A percentile compares a stretch with the other conserved stretches of the same genome.
Evolutionary conservation across 108 stramenopile genomes (phyloP).

Genomic region (Pelagomonas calceolata): DNA sequence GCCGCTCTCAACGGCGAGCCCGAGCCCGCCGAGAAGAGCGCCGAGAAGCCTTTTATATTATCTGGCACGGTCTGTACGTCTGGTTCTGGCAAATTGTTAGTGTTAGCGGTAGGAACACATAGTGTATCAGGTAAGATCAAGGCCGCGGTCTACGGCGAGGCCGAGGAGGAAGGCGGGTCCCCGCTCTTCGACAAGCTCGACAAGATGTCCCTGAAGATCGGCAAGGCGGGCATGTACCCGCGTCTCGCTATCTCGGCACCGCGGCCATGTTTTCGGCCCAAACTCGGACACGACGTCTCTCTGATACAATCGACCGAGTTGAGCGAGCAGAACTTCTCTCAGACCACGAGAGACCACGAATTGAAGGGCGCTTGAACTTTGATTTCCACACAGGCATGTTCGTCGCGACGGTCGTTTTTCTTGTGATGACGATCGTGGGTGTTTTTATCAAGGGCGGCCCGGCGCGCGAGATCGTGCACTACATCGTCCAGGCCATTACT

Average conservation of each 20-base stretch:
- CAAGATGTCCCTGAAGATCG: conserved; percentile 69
- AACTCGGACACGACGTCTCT: too few relatives aligned
- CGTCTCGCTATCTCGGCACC: too few relatives aligned
- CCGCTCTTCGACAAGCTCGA: conserved; percentile 74
- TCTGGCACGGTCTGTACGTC: neutral
- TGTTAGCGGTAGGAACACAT: conserved; percentile 16
- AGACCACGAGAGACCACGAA: too few relatives aligned
- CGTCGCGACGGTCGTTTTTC: conserved; percentile 57
- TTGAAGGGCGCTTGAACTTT: too few relatives aligned
- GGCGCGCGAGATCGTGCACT: conserved; percentile 44
- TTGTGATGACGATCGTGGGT: conserved; percentile 66
- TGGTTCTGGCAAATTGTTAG: conserved; percentile 19
- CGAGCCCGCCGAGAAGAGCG: conserved; percentile 29
- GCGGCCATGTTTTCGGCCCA: too few relatives aligned
- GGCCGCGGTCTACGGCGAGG: conserved; percentile 40
- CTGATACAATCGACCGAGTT: too few relatives aligned
- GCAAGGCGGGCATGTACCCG: conserved; percentile 62
- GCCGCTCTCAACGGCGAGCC: conserved; percentile 50
- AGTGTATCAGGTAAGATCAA: conserved; percentile 26
- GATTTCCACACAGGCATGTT: too few relatives aligned
- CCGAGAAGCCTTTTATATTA: neutral
- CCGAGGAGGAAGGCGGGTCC: conserved; percentile 55
- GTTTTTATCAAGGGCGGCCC: conserved; percentile 38
- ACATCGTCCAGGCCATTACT: conserved; percentile 60
- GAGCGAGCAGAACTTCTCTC: too few relatives aligned